These are phyloP conservation scores for Teratosphaeria epicoccoides DNA, from an alignment of 2,329 filamentous ascomycete genomes.

Conservation along the genomic window DNA sequence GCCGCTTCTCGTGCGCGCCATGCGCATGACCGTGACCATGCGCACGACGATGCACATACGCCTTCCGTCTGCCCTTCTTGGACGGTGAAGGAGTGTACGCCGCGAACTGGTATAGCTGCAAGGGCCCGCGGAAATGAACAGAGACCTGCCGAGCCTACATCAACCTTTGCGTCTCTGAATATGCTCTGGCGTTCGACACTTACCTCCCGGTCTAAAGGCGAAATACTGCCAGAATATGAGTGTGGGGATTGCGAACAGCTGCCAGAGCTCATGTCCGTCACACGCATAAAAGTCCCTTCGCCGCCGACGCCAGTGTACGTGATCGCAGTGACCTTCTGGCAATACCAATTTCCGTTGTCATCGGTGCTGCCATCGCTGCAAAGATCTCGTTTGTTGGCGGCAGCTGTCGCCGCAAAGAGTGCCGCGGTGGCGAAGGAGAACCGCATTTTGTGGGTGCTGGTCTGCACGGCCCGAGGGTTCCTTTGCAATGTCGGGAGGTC, in stretches of 20 bases:
- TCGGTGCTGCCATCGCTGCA: constrained; percentile 22
- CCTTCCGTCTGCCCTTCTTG: constrained; percentile 26
- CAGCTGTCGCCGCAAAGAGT: constrained; percentile 20
- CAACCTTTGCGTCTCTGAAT: not conserved
- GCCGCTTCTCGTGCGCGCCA: constrained; percentile 32
- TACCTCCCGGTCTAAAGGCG: constrained; percentile 62
- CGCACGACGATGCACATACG: constrained; percentile 25
- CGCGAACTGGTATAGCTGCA: constrained; percentile 56
- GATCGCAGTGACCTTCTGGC: constrained; percentile 53
- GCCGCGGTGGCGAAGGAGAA: constrained; percentile 21
- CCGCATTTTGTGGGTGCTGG: constrained; percentile 14
- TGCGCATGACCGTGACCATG: constrained; percentile 38
- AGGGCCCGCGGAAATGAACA: constrained; percentile 60
- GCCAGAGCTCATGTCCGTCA: constrained; percentile 49
- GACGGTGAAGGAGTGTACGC: constrained; percentile 49
- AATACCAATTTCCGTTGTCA: constrained; percentile 52
- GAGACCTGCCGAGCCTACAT: constrained; percentile 45
- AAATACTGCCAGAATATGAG: constrained; percentile 49
- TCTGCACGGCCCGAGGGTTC: not conserved
- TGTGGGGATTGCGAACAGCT: constrained; percentile 45
- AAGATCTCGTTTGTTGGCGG: constrained; percentile 17
- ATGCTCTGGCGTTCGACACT: constrained; percentile 19
- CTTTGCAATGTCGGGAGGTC: not conserved
- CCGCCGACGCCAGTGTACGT: constrained; percentile 48
- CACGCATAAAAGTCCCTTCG: constrained; percentile 47